Conservation (phyloP, 2,329 filamentous ascomycete genomes). For the Aspergillus alliaceus region DNA sequence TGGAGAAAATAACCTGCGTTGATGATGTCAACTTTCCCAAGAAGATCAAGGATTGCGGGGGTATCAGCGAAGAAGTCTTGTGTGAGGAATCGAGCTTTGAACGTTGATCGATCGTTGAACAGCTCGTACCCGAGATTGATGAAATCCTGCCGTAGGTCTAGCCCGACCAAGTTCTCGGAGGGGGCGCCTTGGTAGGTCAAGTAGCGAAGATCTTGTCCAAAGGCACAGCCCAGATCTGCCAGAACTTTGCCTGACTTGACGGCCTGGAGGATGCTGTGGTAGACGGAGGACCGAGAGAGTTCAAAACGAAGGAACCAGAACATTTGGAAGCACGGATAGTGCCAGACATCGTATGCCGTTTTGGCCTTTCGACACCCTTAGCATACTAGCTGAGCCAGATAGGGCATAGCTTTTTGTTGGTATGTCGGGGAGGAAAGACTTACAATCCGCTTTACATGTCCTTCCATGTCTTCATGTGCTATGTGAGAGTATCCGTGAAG, state of each 20-base stretch:
- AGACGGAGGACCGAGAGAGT: background rate
- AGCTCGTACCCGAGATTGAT: background rate
- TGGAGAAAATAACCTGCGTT: constrained; percentile 13
- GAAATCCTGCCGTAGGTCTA: background rate
- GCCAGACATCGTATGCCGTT: background rate
- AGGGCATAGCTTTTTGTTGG: no score
- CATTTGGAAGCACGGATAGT: background rate
- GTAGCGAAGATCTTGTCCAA: background rate
- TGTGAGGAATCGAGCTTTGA: background rate
- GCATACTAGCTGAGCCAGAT: no score
- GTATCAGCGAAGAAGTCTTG: constrained; percentile 7
- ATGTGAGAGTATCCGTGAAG: no score
- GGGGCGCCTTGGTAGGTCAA: background rate
- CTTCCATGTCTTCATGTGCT: no score
- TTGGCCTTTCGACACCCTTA: no score
- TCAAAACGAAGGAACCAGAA: background rate
- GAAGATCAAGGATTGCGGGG: background rate
- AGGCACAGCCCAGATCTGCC: background rate
- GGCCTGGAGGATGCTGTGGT: background rate
- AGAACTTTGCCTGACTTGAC: background rate
- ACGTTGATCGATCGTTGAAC: background rate
- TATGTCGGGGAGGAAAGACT: no score
- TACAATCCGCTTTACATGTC: no score
- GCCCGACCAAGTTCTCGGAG: background rate
- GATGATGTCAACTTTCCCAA: background rate